Base-by-base conservation (phyloP, 2,329 filamentous ascomycete species). In the Trichoderma sp. region DNA sequence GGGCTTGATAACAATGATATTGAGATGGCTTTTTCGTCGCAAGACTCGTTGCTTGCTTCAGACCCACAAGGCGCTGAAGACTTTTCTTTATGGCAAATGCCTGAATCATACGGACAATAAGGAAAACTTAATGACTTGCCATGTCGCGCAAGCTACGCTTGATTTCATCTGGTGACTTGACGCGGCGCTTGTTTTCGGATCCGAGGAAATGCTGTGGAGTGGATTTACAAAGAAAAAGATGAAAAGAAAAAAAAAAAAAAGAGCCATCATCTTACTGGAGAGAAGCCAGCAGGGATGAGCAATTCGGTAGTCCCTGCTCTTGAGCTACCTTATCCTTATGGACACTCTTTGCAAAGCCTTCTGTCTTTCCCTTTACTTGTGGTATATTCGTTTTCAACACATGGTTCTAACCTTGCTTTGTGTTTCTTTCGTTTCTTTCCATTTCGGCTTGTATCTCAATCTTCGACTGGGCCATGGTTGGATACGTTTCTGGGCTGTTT, bases 401-500 rank as follows among this genome's bases (percentile, higher is more conserved):
- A 7, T 43, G 19, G 19, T 43, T 43, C 40, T n/a, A n/a, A 8
- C 6, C n/a, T 43, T 43, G 33, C 7, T 43, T 7, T 40, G 37
- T 14, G 37, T 43, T 49, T 24, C 33, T 33, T 33, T 33, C 8
- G 8, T 58, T 59, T 21, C 4, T 10, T 59, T 31, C 31, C 10
- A 5, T 62, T 7, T 31, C 11, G 21, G 10, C 40, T 7, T 40
- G 27, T 53, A 19, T 29, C 35, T 53, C 37, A 40, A 29, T n/a
- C 47, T 49, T 64, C 31, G 29, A 31, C 31, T 27, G 61, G 43
- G 43, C 24, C 49, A 27, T 11, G 61, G 55, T 55, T 33, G 61
- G 61, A 64, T 64, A 64, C 61, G 61, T 64, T 64, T 57, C 31
- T 56, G 61, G 13, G n/a, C 27, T 21, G 16, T 24, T 55, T 21